These are phyloP conservation scores for Phytophthora foliorum DNA, from an alignment of 352 stramenopile species.

Conservation along the genomic window DNA sequence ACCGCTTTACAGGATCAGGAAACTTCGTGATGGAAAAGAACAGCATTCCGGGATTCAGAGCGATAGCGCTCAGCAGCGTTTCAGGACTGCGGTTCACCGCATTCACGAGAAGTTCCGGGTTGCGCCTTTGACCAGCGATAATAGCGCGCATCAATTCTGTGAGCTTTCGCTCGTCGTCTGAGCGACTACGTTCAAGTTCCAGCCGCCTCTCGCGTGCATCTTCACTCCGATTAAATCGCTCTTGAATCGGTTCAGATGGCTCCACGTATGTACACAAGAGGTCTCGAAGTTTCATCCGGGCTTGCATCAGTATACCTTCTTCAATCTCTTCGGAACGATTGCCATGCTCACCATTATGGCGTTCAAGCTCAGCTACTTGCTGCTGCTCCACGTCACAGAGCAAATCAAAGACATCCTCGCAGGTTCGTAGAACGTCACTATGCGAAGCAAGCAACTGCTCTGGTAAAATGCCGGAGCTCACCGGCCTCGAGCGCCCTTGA, in stretches of 20 bases:
- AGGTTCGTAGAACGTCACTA: slow-evolving; percentile 44
- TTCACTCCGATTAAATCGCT: slow-evolving; percentile 58
- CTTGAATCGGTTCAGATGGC: slow-evolving; percentile 52
- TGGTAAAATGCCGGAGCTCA: slow-evolving; percentile 39
- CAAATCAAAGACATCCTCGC: slow-evolving; percentile 71
- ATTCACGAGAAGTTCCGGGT: slow-evolving; percentile 66
- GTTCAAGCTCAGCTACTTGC: slow-evolving; percentile 8
- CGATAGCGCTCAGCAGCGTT: slow-evolving; percentile 68
- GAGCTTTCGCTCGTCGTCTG: slow-evolving; percentile 37
- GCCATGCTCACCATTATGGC: slow-evolving; percentile 11
- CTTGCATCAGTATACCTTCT: slow-evolving; percentile 31
- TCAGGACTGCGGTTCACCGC: slow-evolving; percentile 73
- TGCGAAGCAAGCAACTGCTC: slow-evolving; percentile 37
- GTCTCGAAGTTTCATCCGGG: slow-evolving; percentile 38
- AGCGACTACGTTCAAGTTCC: slow-evolving; percentile 30
- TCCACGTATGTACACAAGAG: slow-evolving; percentile 57
- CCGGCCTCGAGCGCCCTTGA: slow-evolving; percentile 10
- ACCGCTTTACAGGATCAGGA: slow-evolving; percentile 66
- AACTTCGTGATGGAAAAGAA: slow-evolving; percentile 81
- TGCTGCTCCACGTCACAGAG: slow-evolving; percentile 58
- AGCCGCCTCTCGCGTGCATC: slow-evolving; percentile 29
- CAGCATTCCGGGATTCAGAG: slow-evolving; percentile 75
- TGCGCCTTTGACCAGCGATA: slow-evolving; percentile 61
- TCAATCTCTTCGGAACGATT: slow-evolving; percentile 15
- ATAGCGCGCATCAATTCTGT: slow-evolving; percentile 55